Evolutionary conservation across 2,329 filamentous ascomycete genomes (phyloP).

Genomic region (Drechslerella dactyloides): DNA sequence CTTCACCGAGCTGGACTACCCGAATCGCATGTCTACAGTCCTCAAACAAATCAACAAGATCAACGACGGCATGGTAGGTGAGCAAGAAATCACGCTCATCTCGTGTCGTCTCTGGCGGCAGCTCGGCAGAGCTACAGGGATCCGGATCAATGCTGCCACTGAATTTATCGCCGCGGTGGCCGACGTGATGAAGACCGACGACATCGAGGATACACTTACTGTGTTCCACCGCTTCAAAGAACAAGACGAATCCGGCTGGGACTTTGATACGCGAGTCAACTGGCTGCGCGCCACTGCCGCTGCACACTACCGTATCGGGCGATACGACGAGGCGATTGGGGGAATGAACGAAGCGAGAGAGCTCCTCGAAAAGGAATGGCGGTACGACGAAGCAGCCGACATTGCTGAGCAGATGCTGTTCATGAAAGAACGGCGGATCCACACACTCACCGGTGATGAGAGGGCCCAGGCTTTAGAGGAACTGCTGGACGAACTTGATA

Average conservation of each 20-base stretch:
- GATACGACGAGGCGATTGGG: constrained; percentile 33
- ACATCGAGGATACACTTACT: constrained; percentile 24
- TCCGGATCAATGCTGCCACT: constrained; percentile 29
- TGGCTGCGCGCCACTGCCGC: constrained; percentile 27
- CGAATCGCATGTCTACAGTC: constrained; percentile 33
- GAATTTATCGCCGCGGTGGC: constrained; percentile 41
- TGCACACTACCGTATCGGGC: constrained; percentile 25
- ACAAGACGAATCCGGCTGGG: constrained; percentile 25
- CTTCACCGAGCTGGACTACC: constrained; percentile 43
- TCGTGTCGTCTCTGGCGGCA: constrained; percentile 35
- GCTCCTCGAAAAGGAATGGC: constrained; percentile 20
- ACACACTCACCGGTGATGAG: constrained; percentile 24
- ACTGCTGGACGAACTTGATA: constrained; percentile 31
- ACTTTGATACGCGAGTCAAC: constrained; percentile 24
- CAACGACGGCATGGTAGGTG: constrained; percentile 28
- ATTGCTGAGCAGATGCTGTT: constrained; percentile 31
- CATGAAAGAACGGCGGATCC: constrained; percentile 25
- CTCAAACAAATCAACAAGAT: constrained; percentile 40
- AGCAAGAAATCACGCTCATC: constrained; percentile 18
- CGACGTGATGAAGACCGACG: constrained; percentile 34
- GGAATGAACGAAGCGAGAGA: constrained; percentile 24
- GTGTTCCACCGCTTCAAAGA: constrained; percentile 40
- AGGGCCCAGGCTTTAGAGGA: constrained; percentile 43
- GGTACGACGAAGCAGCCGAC: constrained; percentile 5
- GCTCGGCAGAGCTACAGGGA: constrained; percentile 28